phyloP scores from a whole-genome alignment of 805 yeast species.

The Metschnikowia corniflorae region DNA sequence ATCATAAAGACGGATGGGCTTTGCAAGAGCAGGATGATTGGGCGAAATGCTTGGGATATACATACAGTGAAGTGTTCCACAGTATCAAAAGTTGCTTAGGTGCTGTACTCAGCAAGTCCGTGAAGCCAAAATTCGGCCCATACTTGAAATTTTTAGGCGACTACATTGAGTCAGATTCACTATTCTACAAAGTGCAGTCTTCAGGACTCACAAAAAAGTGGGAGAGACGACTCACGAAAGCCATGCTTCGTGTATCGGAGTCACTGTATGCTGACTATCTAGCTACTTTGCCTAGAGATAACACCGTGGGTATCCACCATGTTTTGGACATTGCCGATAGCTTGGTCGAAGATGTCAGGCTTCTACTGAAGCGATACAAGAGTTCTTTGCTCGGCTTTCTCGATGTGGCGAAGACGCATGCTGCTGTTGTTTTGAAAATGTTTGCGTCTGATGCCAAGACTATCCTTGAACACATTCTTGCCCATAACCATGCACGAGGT shows the following conservation, averaged over 20 bases:
- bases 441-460: conserved; percentile 52
- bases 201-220: conserved; percentile 44
- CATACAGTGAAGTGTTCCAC: conserved; percentile 46
- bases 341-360: conserved; percentile 47
- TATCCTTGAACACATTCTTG: conserved; percentile 48
- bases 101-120: conserved; percentile 36
- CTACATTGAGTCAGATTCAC: conserved; percentile 45
- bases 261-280: conserved; percentile 37
- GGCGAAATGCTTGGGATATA: conserved; percentile 41
- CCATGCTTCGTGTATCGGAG: conserved; percentile 36
- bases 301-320: conserved; percentile 50
- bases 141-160: conserved; percentile 47
- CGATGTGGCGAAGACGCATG: conserved; percentile 48
- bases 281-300: conserved; percentile 55
- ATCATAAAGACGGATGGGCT: conserved; percentile 31
- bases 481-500: conserved; percentile 31
- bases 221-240: conserved; percentile 37
- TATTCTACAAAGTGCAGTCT: conserved; percentile 33
- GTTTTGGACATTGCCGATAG: conserved; percentile 54
- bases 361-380: conserved; percentile 56
- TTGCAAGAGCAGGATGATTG: conserved; percentile 49
- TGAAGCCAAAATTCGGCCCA: conserved; percentile 59
- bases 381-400: conserved; percentile 59
- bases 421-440: conserved; percentile 47
- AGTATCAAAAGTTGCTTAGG: conserved; percentile 42